Evolutionary conservation across 257 asterid species (phyloP), one percentile per base, ranked within the genome.

Genomic region (Solanum verrucosum): DNA sequence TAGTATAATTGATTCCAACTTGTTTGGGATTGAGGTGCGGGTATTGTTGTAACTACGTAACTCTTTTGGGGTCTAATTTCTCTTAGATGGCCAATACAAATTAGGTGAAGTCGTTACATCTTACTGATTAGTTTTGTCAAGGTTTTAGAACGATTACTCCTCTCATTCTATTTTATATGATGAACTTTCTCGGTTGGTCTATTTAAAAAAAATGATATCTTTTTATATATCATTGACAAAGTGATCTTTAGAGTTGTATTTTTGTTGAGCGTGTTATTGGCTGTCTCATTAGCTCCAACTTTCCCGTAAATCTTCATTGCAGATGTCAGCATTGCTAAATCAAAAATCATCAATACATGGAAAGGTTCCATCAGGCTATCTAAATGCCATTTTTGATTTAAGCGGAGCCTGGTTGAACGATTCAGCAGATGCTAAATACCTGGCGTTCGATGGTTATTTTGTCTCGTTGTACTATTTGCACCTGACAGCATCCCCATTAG

Each of bases 241-340:
- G 42, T 68, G 34, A 68, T 44, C 9, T 84, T 44, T 27, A 44
- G 65, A 74, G 49, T 73, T 44, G 5, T 44, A 52, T 25, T 79
- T 78, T 79, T 79, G 37, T 42, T 8, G 5, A 35, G 82, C 29
- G 10, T 27, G 65, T 14, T 44, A 42, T 27, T 2, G 65, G 38
- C 65, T 2, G 16, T 27, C 67, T 79, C 84, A 16, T 79, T 79
- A 4, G 84, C 65, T 79, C 84, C n/a, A 27, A 79, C 15, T 25
- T 49, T 44, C 5, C 38, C 65, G 0, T 7, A 23, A n/a, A 88
- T 88, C 72, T 46, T 35, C 83, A 23, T 92, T 90, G 92, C 96
- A 97, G 99, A 97, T 96, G 99, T 97, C 98, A 38, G 99, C 93
- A 93, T 93, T 96, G 82, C 96, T 97, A 87, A 97, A 97, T 93